These are phyloP conservation scores for Kwoniella heveanensis DNA, from an alignment of 768 basidiomycete species.

Conservation along the genomic window DNA sequence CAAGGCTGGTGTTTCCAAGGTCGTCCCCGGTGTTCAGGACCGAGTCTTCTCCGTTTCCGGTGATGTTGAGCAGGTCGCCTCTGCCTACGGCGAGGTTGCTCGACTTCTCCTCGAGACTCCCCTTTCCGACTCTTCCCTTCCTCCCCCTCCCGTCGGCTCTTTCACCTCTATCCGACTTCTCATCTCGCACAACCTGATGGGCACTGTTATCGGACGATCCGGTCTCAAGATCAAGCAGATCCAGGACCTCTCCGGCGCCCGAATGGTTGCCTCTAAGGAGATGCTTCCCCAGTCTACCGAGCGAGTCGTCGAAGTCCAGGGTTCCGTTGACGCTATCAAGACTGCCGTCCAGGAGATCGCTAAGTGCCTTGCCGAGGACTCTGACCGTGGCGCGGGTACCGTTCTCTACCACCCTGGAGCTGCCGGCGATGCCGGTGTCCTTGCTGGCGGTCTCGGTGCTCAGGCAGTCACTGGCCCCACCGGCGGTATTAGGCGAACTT, in stretches of 20 bases:
- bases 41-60: conserved; percentile 94
- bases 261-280: conserved; percentile 98
- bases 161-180: conserved; percentile 89
- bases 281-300: conserved; percentile 99
- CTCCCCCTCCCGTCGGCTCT: conserved; percentile 68
- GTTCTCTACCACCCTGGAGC: conserved; percentile 93
- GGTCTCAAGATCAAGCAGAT: conserved; percentile 99
- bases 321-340: conserved; percentile 86
- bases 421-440: conserved; percentile 59
- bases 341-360: conserved; percentile 94
- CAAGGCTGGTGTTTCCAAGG: conserved; percentile 98
- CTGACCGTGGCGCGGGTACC: conserved; percentile 90
- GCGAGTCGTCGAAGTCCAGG: conserved; percentile 96
- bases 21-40: conserved; percentile 95
- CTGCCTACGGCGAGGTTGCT: conserved; percentile 93
- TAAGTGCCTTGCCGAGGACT: conserved; percentile 92
- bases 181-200: conserved; percentile 99
- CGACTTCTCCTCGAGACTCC: conserved; percentile 79
- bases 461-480: conserved; percentile 55
- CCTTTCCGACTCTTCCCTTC: conserved; percentile 69
- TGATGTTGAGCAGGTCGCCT: conserved; percentile 86
- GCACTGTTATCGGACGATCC: conserved; percentile 92
- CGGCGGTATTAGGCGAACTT: conserved; percentile 53
- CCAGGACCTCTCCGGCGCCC: conserved; percentile 90
- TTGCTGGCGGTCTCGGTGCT: conserved; percentile 55